These are phyloP conservation scores for Parietichytrium sp. DNA, from an alignment of 108 stramenopile species.

Conservation along the genomic window DNA sequence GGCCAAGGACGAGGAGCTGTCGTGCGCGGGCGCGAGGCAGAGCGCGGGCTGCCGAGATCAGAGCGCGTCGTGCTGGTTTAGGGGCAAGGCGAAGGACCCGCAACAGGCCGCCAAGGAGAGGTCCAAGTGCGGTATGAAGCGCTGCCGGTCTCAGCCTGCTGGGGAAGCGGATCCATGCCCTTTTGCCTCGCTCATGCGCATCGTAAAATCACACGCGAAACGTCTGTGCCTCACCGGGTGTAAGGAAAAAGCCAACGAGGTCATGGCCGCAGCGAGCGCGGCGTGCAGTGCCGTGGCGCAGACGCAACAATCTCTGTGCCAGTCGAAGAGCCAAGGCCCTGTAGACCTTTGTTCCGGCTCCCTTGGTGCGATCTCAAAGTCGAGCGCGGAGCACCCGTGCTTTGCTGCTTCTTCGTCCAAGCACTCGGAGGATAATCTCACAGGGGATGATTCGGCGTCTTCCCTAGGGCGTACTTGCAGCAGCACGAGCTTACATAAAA, in stretches of 20 bases:
- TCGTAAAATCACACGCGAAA: not conserved
- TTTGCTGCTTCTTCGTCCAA: not conserved
- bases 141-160: too few relatives aligned
- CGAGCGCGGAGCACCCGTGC: not conserved
- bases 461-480: too few relatives aligned
- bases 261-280: constrained; percentile 27
- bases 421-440: not conserved
- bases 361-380: not conserved
- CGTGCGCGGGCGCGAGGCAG: too few relatives aligned
- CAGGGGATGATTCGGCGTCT: too few relatives aligned
- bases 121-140: too few relatives aligned
- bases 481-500: not conserved
- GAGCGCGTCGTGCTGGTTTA: too few relatives aligned
- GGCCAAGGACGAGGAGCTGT: too few relatives aligned
- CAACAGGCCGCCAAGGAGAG: too few relatives aligned
- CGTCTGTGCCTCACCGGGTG: not conserved
- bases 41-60: too few relatives aligned
- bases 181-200: not conserved
- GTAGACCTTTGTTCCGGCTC: not conserved
- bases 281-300: constrained; percentile 23
- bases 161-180: too few relatives aligned
- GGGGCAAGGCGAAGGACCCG: too few relatives aligned
- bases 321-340: too few relatives aligned
- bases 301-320: not conserved
- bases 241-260: not conserved